Base-by-base conservation (phyloP, 176 grass and related monocot species). In the Carex myosuroides region DNA sequence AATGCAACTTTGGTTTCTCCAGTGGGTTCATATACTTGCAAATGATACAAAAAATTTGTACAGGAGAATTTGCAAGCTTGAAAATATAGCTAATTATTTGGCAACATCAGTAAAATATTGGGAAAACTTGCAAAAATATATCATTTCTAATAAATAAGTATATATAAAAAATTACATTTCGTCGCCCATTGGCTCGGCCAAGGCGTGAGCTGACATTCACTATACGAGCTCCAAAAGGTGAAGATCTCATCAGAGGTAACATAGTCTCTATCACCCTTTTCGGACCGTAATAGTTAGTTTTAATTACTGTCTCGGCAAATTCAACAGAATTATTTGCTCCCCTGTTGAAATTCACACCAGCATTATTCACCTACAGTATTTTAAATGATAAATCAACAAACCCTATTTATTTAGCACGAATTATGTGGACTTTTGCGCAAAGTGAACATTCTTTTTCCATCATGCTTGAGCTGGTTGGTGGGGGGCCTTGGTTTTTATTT, bases 191-290 rank as follows among this genome's bases (percentile, higher is more conserved):
- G 10, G 83, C 91, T 83, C 89, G 86, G 13, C 96, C 96, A 80
- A 99, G 91, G 79, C 96, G 92, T 84, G 96, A 95, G 85, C 91
- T 93, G 8, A 92, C 89, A 85, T 99, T 99, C 46, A 95, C 83
- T 85, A 99, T 92, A 44, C 92, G 88, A 26, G 70, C 83, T 85
- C 89, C 89, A 89, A 69, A 89, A 13, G 91, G 56, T 71, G 89
- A 95, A 72, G 85, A 65, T 87, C 82, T 90, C 84, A 95, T 89
- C 63, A 93, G 64, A 44, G 93, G 89, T 12, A 90, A 79, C 89
- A 95, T 86, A 61, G 85, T 83, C 60, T 93, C 91, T 65, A 90
- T 95, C 89, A 93, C 85, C 56, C 70, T 66, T 81, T 89, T 95
- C 18, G 88, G 92, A 60, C 91, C 96, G 85, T 88, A 89, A 81